Evolutionary conservation across 2,329 filamentous ascomycete species (phyloP).

Genomic region (Fonsecaea nubica): DNA sequence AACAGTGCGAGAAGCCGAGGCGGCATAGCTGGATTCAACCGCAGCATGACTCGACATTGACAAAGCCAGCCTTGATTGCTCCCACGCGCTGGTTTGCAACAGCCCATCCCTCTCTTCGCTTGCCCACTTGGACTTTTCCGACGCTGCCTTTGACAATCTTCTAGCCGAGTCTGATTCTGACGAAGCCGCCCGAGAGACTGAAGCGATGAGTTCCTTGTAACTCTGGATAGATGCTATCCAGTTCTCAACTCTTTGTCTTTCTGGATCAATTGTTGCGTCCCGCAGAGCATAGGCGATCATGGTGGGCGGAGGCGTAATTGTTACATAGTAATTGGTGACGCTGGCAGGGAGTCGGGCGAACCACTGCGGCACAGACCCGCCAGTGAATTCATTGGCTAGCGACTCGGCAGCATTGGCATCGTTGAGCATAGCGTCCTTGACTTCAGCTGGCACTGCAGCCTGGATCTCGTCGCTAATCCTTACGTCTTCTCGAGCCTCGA

Average conservation of each 20-base stretch:
- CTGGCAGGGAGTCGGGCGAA: slow-evolving; percentile 17
- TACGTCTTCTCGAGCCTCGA: neutral
- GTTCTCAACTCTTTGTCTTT: slow-evolving; percentile 12
- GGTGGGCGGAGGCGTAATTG: slow-evolving; percentile 22
- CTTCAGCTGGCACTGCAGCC: slow-evolving; percentile 15
- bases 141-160: slow-evolving; percentile 14
- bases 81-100: slow-evolving; percentile 14
- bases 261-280: slow-evolving; percentile 5
- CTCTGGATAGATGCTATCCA: slow-evolving; percentile 19
- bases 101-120: neutral
- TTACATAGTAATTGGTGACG: slow-evolving; percentile 29
- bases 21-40: slow-evolving; percentile 17
- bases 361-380: slow-evolving; percentile 18
- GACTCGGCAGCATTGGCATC: slow-evolving; percentile 22
- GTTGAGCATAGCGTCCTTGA: slow-evolving; percentile 23
- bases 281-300: slow-evolving; percentile 4
- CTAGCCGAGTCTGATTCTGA: slow-evolving; percentile 17
- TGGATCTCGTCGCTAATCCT: slow-evolving; percentile 18
- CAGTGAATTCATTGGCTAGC: slow-evolving; percentile 25
- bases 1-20: slow-evolving; percentile 17
- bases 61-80: slow-evolving; percentile 7
- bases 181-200: neutral
- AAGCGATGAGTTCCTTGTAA: slow-evolving; percentile 15
- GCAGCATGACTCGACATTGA: slow-evolving; percentile 12
- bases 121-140: slow-evolving; percentile 16